These are phyloP conservation scores for Ramalina intermedia DNA, from an alignment of 495 filamentous ascomycete genomes.

Conservation along the genomic window DNA sequence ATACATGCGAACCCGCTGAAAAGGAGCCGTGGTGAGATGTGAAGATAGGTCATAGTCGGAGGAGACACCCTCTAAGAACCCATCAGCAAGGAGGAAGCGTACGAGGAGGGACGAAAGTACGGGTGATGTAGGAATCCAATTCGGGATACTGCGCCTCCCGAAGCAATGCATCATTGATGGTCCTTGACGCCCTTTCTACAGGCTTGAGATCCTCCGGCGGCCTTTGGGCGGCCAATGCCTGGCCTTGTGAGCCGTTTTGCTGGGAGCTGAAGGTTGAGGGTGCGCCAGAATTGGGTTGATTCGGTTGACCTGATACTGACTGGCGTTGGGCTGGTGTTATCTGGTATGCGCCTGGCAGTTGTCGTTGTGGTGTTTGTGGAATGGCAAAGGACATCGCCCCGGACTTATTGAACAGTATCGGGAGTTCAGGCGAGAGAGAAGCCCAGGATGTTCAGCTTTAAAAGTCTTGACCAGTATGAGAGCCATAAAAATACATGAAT, in stretches of 20 bases:
- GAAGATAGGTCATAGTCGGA: conserved; percentile 75
- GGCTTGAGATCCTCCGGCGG: conserved; percentile 19
- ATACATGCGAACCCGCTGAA: conserved; percentile 67
- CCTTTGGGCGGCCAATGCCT: conserved; percentile 8
- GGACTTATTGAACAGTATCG: not conserved
- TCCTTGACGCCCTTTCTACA: conserved; percentile 63
- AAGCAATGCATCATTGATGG: conserved; percentile 64
- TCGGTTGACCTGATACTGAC: conserved; percentile 4
- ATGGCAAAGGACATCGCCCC: conserved; percentile 42
- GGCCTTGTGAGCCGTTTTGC: conserved; percentile 9
- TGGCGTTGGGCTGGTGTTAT: conserved; percentile 45
- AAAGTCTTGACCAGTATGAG: no score
- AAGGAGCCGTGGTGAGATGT: conserved; percentile 66
- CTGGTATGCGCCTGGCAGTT: conserved; percentile 57
- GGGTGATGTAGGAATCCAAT: conserved; percentile 75
- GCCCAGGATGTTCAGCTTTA: not conserved
- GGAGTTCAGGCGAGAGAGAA: not conserved
- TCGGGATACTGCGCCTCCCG: conserved; percentile 74
- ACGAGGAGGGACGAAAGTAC: conserved; percentile 39
- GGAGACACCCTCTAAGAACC: conserved; percentile 56
- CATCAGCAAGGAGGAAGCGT: conserved; percentile 3
- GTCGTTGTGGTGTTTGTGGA: conserved; percentile 48
- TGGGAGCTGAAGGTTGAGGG: conserved; percentile 2
- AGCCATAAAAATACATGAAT: no score
- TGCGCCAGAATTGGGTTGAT: conserved; percentile 5